A percentile compares a stretch with the other conserved stretches of the same genome.
phyloP scores from a whole-genome alignment of 169 alveolate species.

The Plasmodium falciparum region DNA sequence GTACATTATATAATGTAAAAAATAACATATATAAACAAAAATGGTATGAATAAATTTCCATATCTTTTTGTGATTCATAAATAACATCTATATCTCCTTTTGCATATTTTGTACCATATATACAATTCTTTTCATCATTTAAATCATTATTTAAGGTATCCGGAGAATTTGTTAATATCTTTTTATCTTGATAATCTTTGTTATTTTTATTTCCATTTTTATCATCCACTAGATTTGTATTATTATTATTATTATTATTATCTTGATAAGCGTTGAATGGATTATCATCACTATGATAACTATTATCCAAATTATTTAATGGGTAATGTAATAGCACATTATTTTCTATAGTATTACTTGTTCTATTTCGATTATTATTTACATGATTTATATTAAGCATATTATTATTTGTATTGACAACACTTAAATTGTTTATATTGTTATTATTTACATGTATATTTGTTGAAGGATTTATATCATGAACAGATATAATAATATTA shows the following conservation, averaged over 20 bases:
- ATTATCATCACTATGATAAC: slow-evolving; percentile 72
- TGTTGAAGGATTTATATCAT: neutral
- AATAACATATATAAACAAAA: slow-evolving; percentile 71
- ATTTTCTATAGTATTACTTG: slow-evolving; percentile 2
- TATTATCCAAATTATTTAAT: slow-evolving; percentile 30
- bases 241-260: neutral
- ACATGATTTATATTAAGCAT: neutral
- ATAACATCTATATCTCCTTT: slow-evolving; percentile 72
- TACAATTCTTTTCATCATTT: slow-evolving; percentile 9
- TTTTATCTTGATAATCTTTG: neutral
- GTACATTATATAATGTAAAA: slow-evolving; percentile 57
- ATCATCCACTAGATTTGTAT: slow-evolving; percentile 1
- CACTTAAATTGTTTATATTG: neutral
- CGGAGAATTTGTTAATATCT: neutral
- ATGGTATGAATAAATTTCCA: slow-evolving; percentile 76
- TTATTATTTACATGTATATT: neutral
- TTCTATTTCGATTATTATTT: slow-evolving; percentile 5
- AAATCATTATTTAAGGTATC: neutral
- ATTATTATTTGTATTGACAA: slow-evolving; percentile 4
- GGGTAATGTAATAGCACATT: slow-evolving; percentile 13
- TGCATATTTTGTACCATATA: slow-evolving; percentile 42
- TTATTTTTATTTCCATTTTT: slow-evolving; percentile 28
- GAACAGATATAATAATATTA: neutral
- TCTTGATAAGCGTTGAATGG: slow-evolving; percentile 16
- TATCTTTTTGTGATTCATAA: slow-evolving; percentile 63